These are phyloP conservation scores for Rauvolfia tetraphylla DNA, from an alignment of 257 asterid genomes.

Conservation along the genomic window DNA sequence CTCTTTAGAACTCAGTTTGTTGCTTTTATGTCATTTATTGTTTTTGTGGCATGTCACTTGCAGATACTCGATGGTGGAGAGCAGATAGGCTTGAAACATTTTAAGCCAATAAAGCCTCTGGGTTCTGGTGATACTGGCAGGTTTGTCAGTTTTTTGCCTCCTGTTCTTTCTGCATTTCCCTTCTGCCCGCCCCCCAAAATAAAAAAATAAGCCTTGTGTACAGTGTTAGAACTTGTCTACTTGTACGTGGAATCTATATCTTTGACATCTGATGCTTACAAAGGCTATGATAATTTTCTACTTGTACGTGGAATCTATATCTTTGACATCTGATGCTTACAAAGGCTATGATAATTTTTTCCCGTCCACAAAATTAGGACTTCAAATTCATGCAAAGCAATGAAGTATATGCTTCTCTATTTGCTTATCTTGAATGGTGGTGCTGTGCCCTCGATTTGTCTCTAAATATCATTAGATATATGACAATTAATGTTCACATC, in stretches of 20 bases:
- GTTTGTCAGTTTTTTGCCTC: conserved; percentile 24
- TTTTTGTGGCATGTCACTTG: conserved; percentile 14
- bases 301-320: too few species aligned
- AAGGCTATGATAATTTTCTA: too few species aligned
- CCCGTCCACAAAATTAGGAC: not conserved
- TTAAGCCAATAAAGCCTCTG: conserved; percentile 86
- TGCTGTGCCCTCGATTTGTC: not conserved
- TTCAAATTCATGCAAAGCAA: conserved; percentile 2
- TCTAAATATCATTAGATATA: not conserved
- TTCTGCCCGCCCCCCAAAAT: too few species aligned
- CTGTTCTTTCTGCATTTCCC: not conserved
- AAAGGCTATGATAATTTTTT: too few species aligned
- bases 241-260: too few species aligned
- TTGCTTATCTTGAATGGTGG: not conserved
- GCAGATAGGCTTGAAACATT: conserved; percentile 78
- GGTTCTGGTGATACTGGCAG: conserved; percentile 99
- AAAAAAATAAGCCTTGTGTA: too few species aligned
- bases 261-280: too few species aligned
- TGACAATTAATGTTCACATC: not conserved
- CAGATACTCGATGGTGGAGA: conserved; percentile 77
- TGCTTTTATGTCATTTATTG: conserved; percentile 1
- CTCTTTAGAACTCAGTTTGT: conserved; percentile 7
- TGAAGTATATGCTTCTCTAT: not conserved
- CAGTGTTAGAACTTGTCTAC: too few species aligned
- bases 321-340: too few species aligned